Percentiles rank a stretch among this genome's conserved stretches.
Conservation (phyloP, 2,329 filamentous ascomycete species). For the Phialemoniopsis sp. region DNA sequence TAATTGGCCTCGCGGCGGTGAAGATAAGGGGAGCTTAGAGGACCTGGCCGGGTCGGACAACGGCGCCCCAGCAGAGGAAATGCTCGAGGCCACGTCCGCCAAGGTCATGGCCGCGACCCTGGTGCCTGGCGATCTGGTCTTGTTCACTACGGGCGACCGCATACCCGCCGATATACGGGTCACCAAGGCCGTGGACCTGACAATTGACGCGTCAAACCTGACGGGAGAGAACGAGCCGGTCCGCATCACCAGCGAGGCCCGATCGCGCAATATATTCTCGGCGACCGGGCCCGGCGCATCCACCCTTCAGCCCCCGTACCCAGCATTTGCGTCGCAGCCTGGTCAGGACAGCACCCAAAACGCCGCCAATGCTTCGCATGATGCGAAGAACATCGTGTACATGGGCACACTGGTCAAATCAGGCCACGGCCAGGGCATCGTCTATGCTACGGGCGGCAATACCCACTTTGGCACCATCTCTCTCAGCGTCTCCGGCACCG, state of each 20-base stretch:
- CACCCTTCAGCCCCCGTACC: constrained; percentile 23
- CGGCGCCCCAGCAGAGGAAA: constrained; percentile 57
- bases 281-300: constrained; percentile 13
- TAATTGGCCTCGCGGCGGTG: constrained; percentile 43
- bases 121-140: constrained; percentile 86
- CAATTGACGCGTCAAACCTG: constrained; percentile 94
- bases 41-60: constrained; percentile 41
- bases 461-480: constrained; percentile 98
- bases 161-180: constrained; percentile 96
- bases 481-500: constrained; percentile 88
- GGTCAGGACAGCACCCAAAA: constrained; percentile 40
- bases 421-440: constrained; percentile 90
- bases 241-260: constrained; percentile 65
- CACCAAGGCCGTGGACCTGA: constrained; percentile 81
- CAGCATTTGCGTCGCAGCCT: constrained; percentile 22
- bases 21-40: constrained; percentile 5
- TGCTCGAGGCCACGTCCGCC: constrained; percentile 67
- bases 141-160: constrained; percentile 93
- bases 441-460: constrained; percentile 90
- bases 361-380: constrained; percentile 64
- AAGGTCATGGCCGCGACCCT: constrained; percentile 85
- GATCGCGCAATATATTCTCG: constrained; percentile 21
- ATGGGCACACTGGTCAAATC: constrained; percentile 97
- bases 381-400: constrained; percentile 88
- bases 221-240: constrained; percentile 97